phyloP scores from a whole-genome alignment of 331 rosid species.

The Malus hybrid region DNA sequence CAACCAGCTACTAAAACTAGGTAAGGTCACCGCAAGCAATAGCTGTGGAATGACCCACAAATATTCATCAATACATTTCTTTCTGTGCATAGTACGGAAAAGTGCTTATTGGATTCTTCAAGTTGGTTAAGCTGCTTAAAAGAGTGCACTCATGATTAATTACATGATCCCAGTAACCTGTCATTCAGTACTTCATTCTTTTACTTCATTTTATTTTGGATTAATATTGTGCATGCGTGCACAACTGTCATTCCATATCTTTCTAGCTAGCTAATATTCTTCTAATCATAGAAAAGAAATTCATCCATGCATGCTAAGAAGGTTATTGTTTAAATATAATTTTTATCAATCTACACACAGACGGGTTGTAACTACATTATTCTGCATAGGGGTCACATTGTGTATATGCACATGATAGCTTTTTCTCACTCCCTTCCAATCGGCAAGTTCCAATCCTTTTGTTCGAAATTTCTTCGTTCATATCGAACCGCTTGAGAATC shows the following conservation, averaged over 20 bases:
- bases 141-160: background rate
- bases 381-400: no score
- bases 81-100: conserved; percentile 33
- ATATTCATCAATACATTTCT: conserved; percentile 28
- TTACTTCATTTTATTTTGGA: background rate
- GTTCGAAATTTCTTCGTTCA: no score
- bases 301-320: background rate
- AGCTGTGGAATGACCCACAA: conserved; percentile 1
- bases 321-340: background rate
- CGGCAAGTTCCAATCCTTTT: no score
- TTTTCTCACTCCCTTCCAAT: background rate
- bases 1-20: background rate
- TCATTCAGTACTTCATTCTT: background rate
- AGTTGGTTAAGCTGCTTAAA: conserved; percentile 1
- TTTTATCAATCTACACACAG: background rate
- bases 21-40: background rate
- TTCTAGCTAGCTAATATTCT: background rate
- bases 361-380: no score
- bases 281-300: background rate
- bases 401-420: background rate
- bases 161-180: background rate
- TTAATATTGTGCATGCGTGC: background rate
- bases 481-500: no score
- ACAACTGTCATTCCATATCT: background rate
- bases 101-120: background rate